A percentile compares a stretch with the other conserved stretches of the same genome.
These are phyloP conservation scores for Gossypium aridum DNA, from an alignment of 441 rosid genomes.

Conservation along the genomic window DNA sequence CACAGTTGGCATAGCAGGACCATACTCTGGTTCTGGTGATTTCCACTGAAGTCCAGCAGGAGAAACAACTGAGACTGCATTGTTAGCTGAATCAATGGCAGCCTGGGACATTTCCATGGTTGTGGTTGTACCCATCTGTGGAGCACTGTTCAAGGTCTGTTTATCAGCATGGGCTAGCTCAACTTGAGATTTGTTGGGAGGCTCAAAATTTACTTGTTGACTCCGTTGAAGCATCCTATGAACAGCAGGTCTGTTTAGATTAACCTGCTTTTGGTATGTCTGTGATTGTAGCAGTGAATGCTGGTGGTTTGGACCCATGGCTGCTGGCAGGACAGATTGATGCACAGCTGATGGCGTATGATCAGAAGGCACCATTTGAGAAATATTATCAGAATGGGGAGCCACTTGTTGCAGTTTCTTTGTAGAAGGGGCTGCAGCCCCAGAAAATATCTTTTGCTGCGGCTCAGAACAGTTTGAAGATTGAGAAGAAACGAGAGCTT, in stretches of 20 bases:
- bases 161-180: slow-evolving; percentile 45
- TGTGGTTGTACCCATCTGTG: slow-evolving; percentile 32
- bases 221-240: slow-evolving; percentile 64
- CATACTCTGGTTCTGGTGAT: slow-evolving; percentile 44
- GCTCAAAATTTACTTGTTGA: slow-evolving; percentile 43
- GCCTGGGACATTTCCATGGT: slow-evolving; percentile 36
- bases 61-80: slow-evolving; percentile 21
- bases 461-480: slow-evolving; percentile 52
- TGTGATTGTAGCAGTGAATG: slow-evolving; percentile 41
- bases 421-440: slow-evolving; percentile 29
- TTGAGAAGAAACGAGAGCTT: slow-evolving; percentile 50
- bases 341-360: slow-evolving; percentile 34
- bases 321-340: slow-evolving; percentile 47
- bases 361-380: slow-evolving; percentile 42
- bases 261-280: slow-evolving; percentile 60
- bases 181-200: slow-evolving; percentile 47
- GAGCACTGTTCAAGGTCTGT: slow-evolving; percentile 32
- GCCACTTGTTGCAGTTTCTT: slow-evolving; percentile 56
- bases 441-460: slow-evolving; percentile 49
- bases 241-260: slow-evolving; percentile 41
- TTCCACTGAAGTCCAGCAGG: slow-evolving; percentile 39
- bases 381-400: slow-evolving; percentile 48
- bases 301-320: slow-evolving; percentile 55
- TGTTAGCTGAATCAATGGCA: slow-evolving; percentile 37
- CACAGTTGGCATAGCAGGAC: slow-evolving; percentile 33